A percentile compares a stretch with the other conserved stretches of the same genome.
phyloP scores from a whole-genome alignment of 495 filamentous ascomycete species.

The Hypoxylon crocopeplum region DNA sequence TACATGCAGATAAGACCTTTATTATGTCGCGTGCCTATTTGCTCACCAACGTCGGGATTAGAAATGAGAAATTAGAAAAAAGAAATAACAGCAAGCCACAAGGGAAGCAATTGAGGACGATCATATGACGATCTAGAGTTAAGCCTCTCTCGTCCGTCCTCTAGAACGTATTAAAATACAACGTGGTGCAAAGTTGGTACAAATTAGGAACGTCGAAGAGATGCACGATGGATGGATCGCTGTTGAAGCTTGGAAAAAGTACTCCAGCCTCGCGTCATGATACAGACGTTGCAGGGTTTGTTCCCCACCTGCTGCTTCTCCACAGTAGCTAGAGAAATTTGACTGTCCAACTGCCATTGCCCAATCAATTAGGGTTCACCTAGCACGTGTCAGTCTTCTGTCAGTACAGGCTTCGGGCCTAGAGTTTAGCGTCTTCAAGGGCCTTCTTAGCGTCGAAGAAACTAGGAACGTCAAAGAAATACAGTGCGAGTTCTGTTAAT shows the following conservation, averaged over 20 bases:
- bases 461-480: constrained; percentile 14
- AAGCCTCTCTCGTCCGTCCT: background rate
- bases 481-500: constrained; percentile 7
- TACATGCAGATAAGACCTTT: too few species aligned
- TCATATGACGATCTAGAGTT: background rate
- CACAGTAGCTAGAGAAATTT: constrained; percentile 5
- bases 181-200: constrained; percentile 3
- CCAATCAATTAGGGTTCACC: constrained; percentile 24
- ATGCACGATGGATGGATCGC: constrained; percentile 4
- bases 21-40: too few species aligned
- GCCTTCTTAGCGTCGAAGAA: background rate
- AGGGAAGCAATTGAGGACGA: constrained; percentile 1
- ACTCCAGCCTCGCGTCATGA: constrained; percentile 25
- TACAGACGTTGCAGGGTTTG: constrained; percentile 1
- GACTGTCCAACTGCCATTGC: constrained; percentile 16
- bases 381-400: constrained; percentile 30
- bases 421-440: background rate
- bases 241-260: constrained; percentile 13
- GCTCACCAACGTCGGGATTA: too few species aligned
- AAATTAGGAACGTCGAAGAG: constrained; percentile 6
- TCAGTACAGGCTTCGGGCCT: constrained; percentile 13
- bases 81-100: background rate
- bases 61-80: too few species aligned
- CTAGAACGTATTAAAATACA: constrained; percentile 13
- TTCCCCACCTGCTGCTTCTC: constrained; percentile 5